phyloP scores from a whole-genome alignment of 1,139 yeast genomes.

The Protomyces pachydermus region DNA sequence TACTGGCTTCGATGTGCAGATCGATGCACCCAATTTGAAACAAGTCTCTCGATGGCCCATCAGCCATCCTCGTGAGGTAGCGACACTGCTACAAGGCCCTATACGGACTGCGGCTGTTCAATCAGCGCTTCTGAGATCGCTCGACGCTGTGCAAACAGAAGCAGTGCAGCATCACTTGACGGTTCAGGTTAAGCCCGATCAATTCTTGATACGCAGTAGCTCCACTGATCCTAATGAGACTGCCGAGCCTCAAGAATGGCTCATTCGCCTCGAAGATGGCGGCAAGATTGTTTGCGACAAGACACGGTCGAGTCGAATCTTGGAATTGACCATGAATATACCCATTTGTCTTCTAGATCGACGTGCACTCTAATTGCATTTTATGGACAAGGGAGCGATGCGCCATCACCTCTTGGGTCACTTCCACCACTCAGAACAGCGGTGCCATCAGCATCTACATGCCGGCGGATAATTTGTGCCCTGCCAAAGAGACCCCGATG shows the following conservation, averaged over 20 bases:
- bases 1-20: neutral
- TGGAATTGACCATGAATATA: neutral
- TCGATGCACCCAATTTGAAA: neutral
- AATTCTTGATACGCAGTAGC: neutral
- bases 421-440: slow-evolving; percentile 65
- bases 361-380: slow-evolving; percentile 32
- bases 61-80: neutral
- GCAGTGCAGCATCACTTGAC: neutral
- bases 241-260: slow-evolving; percentile 24
- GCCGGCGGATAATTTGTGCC: slow-evolving; percentile 62
- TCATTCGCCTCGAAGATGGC: neutral
- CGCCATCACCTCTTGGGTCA: slow-evolving; percentile 77
- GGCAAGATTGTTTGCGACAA: neutral
- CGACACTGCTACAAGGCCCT: neutral
- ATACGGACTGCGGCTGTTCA: neutral
- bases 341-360: neutral
- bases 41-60: neutral
- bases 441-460: slow-evolving; percentile 38
- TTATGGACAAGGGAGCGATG: slow-evolving; percentile 51
- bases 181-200: neutral
- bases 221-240: neutral
- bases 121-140: neutral
- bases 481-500: slow-evolving; percentile 45
- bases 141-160: neutral
- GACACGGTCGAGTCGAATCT: neutral